These are phyloP conservation scores for Chlorella variabilis DNA, from an alignment of 163 green algal genomes.

Conservation along the genomic window DNA sequence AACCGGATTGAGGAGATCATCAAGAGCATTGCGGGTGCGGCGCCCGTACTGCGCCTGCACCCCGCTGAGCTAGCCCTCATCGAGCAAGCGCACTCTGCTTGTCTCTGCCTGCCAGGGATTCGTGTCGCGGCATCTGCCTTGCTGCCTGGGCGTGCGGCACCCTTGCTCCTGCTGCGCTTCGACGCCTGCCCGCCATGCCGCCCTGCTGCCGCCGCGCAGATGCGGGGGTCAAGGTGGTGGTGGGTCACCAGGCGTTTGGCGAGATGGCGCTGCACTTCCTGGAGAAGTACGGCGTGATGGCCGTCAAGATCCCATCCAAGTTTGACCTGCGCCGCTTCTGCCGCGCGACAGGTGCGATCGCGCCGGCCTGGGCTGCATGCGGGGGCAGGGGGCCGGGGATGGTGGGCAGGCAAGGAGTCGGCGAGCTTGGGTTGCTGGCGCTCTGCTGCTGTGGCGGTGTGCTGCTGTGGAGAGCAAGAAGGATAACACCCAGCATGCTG, in stretches of 20 bases:
- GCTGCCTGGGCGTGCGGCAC: too few species aligned
- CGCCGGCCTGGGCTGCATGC: too few species aligned
- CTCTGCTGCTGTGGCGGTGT: too few species aligned
- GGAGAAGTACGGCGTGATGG: conserved; percentile 95
- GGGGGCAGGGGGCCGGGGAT: background rate
- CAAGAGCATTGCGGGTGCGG: conserved; percentile 75
- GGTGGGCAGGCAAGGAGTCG: background rate
- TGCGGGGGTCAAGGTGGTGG: conserved; percentile 73
- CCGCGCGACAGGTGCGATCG: conserved; percentile 74
- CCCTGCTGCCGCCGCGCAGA: too few species aligned
- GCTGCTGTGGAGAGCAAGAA: too few species aligned
- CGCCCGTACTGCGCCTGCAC: background rate
- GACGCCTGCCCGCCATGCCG: too few species aligned
- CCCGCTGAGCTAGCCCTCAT: background rate
- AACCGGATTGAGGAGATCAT: conserved; percentile 91
- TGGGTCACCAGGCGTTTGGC: conserved; percentile 86
- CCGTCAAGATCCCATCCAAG: conserved; percentile 93
- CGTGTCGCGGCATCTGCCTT: too few species aligned
- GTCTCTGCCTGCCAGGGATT: background rate
- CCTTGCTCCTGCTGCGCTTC: too few species aligned
- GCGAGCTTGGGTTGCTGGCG: too few species aligned
- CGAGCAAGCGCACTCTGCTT: too few species aligned
- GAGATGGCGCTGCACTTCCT: conserved; percentile 99
- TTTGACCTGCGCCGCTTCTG: conserved; percentile 99
- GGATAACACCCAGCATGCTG: too few species aligned